Evolutionary conservation across 495 filamentous ascomycete genomes (phyloP), one percentile per base, ranked within the genome.

Genomic region (Penicilliopsis zonata): DNA sequence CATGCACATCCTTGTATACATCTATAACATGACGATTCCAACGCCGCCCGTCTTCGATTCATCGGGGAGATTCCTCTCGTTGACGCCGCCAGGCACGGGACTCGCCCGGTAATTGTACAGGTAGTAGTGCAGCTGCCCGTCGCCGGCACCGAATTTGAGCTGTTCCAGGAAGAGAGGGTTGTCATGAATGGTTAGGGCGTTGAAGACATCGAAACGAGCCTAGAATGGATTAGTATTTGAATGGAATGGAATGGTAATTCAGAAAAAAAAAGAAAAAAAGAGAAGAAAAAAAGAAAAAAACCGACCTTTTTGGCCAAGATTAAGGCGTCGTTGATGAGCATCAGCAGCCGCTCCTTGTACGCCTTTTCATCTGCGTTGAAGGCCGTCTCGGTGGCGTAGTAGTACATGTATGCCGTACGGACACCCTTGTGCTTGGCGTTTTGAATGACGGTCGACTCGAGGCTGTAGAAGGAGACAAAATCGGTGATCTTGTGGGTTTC

Each of bases 121-220:
- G 50, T 98, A 98, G 55, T 80, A 98, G 49, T 96, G 86, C 35
- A 98, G 63, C 49, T 86, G 82, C 28, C 90, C 90, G 49, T 98
- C 90, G 10, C 90, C 90, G 5, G 79, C 72, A 15, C 87, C 88
- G 38, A 95, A 98, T 53, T 88, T 94, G 45, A 94, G 82, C 32
- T 93, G 65, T 43, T 84, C 76, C 8, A 98, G 67, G 70, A 98
- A 98, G 12, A 96, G 66, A 4, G 77, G 75, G 58, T 96, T 98
- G 50, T 98, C 90, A 44, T 93, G 72, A 18, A 93, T 65, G 0
- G 90, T 94, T 13, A 98, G 70, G 0, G 84, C 88, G 42, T 98
- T 98, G 66, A 95, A 93, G 24, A 98, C 90, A 52, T 98, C 90
- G 51, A 95, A 95, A 24, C 80, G 74, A 42, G 69, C 67, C 65